Conservation (phyloP, 768 basidiomycete species). For the Pisolithus albus region DNA sequence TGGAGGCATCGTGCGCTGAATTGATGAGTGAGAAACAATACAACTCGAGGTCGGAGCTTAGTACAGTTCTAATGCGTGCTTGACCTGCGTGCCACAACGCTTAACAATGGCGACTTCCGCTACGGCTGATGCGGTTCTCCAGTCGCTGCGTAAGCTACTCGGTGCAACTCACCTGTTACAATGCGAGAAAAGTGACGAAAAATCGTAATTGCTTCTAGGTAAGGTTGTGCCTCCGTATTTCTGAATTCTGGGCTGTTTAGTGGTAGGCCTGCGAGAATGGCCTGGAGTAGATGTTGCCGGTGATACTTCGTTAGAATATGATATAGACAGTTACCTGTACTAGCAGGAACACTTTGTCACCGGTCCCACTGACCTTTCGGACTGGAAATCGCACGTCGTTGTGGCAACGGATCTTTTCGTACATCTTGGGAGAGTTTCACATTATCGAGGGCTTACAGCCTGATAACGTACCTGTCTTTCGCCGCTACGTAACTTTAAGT, state of each 20-base stretch:
- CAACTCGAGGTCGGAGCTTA: background rate
- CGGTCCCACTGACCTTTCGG: conserved; percentile 60
- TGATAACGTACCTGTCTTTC: conserved; percentile 56
- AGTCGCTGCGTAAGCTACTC: conserved; percentile 2
- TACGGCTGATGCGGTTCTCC: conserved; percentile 44
- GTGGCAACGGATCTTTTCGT: conserved; percentile 63
- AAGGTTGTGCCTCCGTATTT: conserved; percentile 61
- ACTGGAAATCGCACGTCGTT: conserved; percentile 76
- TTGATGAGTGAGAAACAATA: background rate
- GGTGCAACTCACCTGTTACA: conserved; percentile 48
- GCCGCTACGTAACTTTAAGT: conserved; percentile 61
- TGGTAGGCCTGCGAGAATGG: conserved; percentile 64
- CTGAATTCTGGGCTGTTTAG: conserved; percentile 66
- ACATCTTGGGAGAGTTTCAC: conserved; percentile 29
- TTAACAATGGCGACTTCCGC: conserved; percentile 70
- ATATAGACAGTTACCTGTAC: conserved; percentile 51
- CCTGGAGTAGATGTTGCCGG: conserved; percentile 35
- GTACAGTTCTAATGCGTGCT: conserved; percentile 70
- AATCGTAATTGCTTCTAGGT: conserved; percentile 60
- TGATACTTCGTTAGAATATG: background rate
- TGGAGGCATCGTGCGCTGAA: conserved; percentile 65
- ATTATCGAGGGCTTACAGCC: background rate
- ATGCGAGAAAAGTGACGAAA: conserved; percentile 77
- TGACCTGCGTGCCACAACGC: conserved; percentile 58
- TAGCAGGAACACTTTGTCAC: conserved; percentile 75